These are phyloP conservation scores for Eucalyptus caleyi DNA, from an alignment of 345 rosid genomes.

Conservation along the genomic window DNA sequence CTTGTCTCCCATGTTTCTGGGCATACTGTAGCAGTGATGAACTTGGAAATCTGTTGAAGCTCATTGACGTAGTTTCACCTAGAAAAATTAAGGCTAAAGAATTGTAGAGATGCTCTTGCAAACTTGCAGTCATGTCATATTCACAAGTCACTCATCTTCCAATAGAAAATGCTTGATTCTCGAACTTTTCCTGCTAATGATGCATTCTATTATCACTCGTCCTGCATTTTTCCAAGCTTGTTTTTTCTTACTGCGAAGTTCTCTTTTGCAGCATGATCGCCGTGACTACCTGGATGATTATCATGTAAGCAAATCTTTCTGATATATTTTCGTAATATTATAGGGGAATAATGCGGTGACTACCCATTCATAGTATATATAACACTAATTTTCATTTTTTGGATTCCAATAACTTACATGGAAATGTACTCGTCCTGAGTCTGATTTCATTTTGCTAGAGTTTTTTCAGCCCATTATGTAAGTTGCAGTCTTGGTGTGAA, in stretches of 20 bases:
- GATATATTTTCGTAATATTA: not conserved
- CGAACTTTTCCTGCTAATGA: not conserved
- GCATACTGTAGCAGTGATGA: not conserved
- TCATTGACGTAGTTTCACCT: not conserved
- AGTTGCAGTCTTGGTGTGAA: not conserved
- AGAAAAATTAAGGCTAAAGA: not conserved
- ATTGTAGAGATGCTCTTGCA: not conserved
- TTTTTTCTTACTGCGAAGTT: not conserved
- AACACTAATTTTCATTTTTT: not conserved
- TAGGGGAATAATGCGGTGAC: not conserved
- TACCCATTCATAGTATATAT: not conserved
- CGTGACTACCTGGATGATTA: conserved; percentile 75
- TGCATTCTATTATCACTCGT: not conserved
- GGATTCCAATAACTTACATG: not conserved
- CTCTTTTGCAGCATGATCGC: conserved; percentile 49
- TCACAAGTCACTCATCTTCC: not conserved
- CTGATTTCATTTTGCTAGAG: not conserved
- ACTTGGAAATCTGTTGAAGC: not conserved
- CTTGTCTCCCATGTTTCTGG: not conserved
- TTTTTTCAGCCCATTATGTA: not conserved
- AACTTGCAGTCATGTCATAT: not conserved
- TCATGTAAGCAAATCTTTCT: conserved; percentile 44
- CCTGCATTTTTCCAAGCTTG: not conserved
- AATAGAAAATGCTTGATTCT: not conserved
- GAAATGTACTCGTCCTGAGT: not conserved